phyloP scores from a whole-genome alignment of 2,329 filamentous ascomycete genomes.

The Beauveria caledonica region DNA sequence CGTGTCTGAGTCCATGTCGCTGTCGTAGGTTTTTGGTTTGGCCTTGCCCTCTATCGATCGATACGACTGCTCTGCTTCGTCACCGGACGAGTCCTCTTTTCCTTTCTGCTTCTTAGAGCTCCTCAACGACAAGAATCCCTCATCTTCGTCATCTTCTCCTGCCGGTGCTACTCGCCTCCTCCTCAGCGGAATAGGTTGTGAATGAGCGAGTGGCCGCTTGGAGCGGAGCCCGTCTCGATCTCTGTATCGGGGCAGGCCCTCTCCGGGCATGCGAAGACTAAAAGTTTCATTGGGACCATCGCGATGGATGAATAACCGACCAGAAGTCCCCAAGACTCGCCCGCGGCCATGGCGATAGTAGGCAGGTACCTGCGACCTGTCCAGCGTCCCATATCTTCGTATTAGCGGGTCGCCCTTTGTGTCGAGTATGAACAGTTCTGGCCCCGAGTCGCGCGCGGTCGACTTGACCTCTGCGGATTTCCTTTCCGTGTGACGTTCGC shows the following conservation, averaged over 20 bases:
- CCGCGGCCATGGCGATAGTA: slow-evolving; percentile 66
- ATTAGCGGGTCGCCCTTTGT: slow-evolving; percentile 70
- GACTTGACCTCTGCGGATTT: slow-evolving; percentile 2
- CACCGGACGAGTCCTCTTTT: slow-evolving; percentile 32
- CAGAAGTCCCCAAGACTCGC: slow-evolving; percentile 57
- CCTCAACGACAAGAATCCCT: slow-evolving; percentile 42
- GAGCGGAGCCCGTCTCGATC: slow-evolving; percentile 15
- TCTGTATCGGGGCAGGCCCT: slow-evolving; percentile 22
- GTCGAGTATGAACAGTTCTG: slow-evolving; percentile 52
- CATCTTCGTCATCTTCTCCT: slow-evolving; percentile 20
- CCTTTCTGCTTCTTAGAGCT: slow-evolving; percentile 35
- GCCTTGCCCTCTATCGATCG: slow-evolving; percentile 57
- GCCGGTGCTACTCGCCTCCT: slow-evolving; percentile 16
- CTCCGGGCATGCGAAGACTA: slow-evolving; percentile 36
- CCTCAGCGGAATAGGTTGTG: slow-evolving; percentile 33
- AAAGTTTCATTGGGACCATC: slow-evolving; percentile 51
- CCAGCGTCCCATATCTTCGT: slow-evolving; percentile 62
- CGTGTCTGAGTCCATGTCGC: slow-evolving; percentile 41
- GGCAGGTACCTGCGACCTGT: slow-evolving; percentile 61
- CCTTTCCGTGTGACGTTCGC: background rate
- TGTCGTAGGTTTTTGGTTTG: slow-evolving; percentile 41
- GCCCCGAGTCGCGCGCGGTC: background rate
- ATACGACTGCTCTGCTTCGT: slow-evolving; percentile 47
- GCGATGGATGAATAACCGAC: slow-evolving; percentile 57
- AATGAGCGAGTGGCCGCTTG: slow-evolving; percentile 21